Evolutionary conservation across 2,329 filamentous ascomycete species (phyloP).

Genomic region (Davidsoniella eucalypti): DNA sequence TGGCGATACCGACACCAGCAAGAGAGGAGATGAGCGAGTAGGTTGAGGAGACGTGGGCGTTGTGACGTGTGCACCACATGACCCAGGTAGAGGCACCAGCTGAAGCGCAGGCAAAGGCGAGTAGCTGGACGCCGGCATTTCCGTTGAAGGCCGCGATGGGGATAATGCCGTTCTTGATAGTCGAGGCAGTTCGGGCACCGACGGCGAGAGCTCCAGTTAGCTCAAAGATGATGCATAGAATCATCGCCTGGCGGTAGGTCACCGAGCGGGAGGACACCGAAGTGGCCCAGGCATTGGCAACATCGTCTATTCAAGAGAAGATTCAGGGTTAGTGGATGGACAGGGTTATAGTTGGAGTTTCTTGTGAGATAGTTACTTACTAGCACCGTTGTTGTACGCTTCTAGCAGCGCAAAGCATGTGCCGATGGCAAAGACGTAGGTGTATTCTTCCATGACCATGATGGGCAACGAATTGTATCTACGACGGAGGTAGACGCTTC

Average conservation of each 20-base stretch:
- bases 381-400: constrained; percentile 65
- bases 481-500: too few relatives aligned
- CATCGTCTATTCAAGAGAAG: constrained; percentile 44
- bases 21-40: constrained; percentile 56
- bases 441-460: constrained; percentile 45
- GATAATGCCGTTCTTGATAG: constrained; percentile 67
- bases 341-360: neutral
- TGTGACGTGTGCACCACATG: constrained; percentile 64
- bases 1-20: constrained; percentile 52
- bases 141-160: constrained; percentile 38
- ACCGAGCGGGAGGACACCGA: constrained; percentile 66
- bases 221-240: constrained; percentile 50
- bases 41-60: constrained; percentile 56
- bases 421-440: constrained; percentile 60
- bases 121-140: constrained; percentile 49
- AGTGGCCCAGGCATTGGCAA: constrained; percentile 71
- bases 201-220: constrained; percentile 50
- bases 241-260: constrained; percentile 51
- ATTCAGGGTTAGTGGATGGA: constrained; percentile 1
- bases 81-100: constrained; percentile 55
- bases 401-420: constrained; percentile 61
- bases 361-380: constrained; percentile 29
- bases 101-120: constrained; percentile 48
- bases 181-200: constrained; percentile 53
- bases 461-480: constrained; percentile 16